Conservation (phyloP, 2,329 filamentous ascomycete species). For the Graphilbum sp. region DNA sequence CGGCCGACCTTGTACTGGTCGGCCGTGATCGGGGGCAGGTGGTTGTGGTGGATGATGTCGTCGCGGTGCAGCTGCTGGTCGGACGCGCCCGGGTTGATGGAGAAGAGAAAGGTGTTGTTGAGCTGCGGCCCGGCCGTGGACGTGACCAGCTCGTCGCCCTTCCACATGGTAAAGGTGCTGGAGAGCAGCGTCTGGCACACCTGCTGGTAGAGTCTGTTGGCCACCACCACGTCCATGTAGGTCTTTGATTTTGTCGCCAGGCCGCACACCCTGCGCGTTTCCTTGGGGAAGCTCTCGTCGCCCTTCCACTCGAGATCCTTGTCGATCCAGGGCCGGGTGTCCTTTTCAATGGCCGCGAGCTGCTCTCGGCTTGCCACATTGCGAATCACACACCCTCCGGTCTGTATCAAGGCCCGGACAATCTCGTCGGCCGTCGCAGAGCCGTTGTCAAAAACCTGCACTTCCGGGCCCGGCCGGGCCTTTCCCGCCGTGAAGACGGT, state of each 20-base stretch:
- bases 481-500: too few species aligned
- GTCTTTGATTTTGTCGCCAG: slow-evolving; percentile 1
- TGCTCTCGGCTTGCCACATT: neutral
- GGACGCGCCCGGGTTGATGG: slow-evolving; percentile 10
- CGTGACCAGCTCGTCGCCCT: slow-evolving; percentile 1
- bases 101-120: slow-evolving; percentile 16
- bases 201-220: slow-evolving; percentile 1
- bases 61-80: slow-evolving; percentile 12
- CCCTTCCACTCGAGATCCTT: slow-evolving; percentile 1
- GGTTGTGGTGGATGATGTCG: slow-evolving; percentile 13
- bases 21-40: slow-evolving; percentile 1
- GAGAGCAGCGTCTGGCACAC: slow-evolving; percentile 1
- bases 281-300: neutral
- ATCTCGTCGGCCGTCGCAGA: neutral
- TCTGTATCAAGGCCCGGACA: neutral
- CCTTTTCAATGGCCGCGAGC: neutral
- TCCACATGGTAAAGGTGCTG: neutral
- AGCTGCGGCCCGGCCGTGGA: slow-evolving; percentile 10
- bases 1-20: slow-evolving; percentile 8
- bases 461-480: too few species aligned
- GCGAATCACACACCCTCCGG: neutral
- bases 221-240: slow-evolving; percentile 1
- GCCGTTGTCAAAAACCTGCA: neutral
- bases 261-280: slow-evolving; percentile 2
- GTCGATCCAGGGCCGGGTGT: neutral